phyloP scores from a whole-genome alignment of 129 eudicot species.

The Pulicaria dysenterica region DNA sequence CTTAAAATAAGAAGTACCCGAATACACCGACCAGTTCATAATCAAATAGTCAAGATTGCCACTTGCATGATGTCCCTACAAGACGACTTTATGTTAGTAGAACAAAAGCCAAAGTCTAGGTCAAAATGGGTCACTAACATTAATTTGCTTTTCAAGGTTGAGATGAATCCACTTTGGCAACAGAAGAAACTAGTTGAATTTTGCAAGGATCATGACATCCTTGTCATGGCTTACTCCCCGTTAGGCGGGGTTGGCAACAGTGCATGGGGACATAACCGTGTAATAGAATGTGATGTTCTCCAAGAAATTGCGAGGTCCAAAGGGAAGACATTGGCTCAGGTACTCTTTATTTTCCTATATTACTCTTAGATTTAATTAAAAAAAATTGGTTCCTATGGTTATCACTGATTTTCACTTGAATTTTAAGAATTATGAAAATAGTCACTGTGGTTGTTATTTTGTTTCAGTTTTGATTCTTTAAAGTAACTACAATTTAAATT shows the following conservation, averaged over 20 bases:
- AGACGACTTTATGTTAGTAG: not conserved
- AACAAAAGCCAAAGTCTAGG: not conserved
- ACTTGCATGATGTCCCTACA: too few species aligned
- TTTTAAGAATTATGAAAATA: too few species aligned
- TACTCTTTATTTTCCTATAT: not conserved
- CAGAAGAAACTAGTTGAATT: slow-evolving; percentile 37
- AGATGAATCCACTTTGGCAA: slow-evolving; percentile 56
- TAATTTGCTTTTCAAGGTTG: slow-evolving; percentile 39
- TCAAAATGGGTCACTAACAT: not conserved
- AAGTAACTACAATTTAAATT: too few species aligned
- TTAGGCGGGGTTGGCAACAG: slow-evolving; percentile 45
- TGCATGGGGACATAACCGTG: slow-evolving; percentile 49
- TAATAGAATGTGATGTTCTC: slow-evolving; percentile 33
- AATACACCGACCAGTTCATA: too few species aligned
- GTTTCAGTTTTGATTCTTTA: too few species aligned
- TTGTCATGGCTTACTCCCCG: slow-evolving; percentile 46
- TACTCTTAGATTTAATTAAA: too few species aligned
- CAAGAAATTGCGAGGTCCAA: slow-evolving; percentile 10
- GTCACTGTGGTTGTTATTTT: too few species aligned
- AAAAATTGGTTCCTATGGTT: too few species aligned
- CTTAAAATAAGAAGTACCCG: too few species aligned
- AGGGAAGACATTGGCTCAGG: slow-evolving; percentile 53
- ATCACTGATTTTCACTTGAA: too few species aligned
- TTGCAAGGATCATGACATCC: slow-evolving; percentile 43
- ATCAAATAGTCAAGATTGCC: too few species aligned